Percentiles rank a stretch among this genome's conserved stretches.
Conservation (phyloP, 768 basidiomycete species). For the Tricholoma sp. region DNA sequence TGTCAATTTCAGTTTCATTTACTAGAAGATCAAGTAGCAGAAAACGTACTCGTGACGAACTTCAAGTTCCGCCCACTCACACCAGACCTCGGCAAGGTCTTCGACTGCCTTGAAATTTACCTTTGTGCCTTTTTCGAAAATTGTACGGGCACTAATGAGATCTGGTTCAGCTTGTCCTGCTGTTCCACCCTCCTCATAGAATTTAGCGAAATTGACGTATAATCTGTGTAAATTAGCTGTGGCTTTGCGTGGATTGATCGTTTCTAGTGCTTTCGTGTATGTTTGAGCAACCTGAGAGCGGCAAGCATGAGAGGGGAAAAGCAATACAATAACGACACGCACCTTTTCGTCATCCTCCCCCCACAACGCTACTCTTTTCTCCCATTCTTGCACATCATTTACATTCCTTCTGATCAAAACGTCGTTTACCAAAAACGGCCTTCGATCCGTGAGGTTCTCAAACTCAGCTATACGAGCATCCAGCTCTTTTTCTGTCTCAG, state of each 20-base stretch:
- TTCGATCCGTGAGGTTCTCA: slow-evolving; percentile 88
- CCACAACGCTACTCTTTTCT: slow-evolving; percentile 91
- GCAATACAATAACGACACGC: slow-evolving; percentile 2
- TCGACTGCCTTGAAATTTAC: slow-evolving; percentile 94
- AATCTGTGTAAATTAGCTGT: slow-evolving; percentile 87
- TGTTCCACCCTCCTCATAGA: slow-evolving; percentile 93
- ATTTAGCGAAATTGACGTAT: slow-evolving; percentile 94
- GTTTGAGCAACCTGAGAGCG: slow-evolving; percentile 78
- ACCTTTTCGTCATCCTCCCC: slow-evolving; percentile 94
- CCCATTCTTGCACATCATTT: slow-evolving; percentile 99
- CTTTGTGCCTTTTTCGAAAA: slow-evolving; percentile 88
- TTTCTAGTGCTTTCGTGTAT: slow-evolving; percentile 85
- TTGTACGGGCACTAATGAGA: slow-evolving; percentile 82
- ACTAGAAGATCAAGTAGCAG: neutral
- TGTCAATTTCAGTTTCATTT: neutral
- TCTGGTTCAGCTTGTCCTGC: slow-evolving; percentile 76
- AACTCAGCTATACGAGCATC: slow-evolving; percentile 89
- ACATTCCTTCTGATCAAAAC: slow-evolving; percentile 91
- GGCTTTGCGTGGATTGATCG: slow-evolving; percentile 82
- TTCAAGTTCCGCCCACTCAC: slow-evolving; percentile 99
- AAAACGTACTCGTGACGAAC: slow-evolving; percentile 83
- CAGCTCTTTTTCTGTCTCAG: slow-evolving; percentile 77
- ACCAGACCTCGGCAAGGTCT: slow-evolving; percentile 98
- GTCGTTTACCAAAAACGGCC: slow-evolving; percentile 96
- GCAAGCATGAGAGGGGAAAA: neutral